Evolutionary conservation across 306 rosid genomes (phyloP).

Genomic region (Gleditsia sinensis): DNA sequence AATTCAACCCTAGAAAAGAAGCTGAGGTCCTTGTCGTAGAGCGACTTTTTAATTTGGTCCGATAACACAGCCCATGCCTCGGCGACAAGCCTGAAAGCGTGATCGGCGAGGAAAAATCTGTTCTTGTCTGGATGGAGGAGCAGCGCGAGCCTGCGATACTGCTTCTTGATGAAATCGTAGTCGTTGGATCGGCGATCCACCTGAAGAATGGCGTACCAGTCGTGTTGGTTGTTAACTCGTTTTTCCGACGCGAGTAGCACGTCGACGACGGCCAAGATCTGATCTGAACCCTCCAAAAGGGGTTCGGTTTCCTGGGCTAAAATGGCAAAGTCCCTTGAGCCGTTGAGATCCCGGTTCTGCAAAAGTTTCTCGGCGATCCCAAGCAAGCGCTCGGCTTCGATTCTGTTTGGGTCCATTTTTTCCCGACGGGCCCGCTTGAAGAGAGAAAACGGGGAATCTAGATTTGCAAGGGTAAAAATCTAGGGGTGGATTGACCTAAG

Average conservation of each 20-base stretch:
- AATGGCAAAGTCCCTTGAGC: conserved; percentile 77
- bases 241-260: conserved; percentile 77
- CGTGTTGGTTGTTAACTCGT: conserved; percentile 75
- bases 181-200: conserved; percentile 70
- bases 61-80: conserved; percentile 87
- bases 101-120: conserved; percentile 64
- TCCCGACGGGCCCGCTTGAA: background rate
- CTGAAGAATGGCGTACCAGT: conserved; percentile 87
- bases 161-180: conserved; percentile 64
- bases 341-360: conserved; percentile 72
- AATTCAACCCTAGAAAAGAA: conserved; percentile 58
- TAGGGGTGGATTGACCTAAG: no score
- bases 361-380: conserved; percentile 82
- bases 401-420: conserved; percentile 42
- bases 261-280: conserved; percentile 85
- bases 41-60: conserved; percentile 58
- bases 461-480: background rate
- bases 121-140: conserved; percentile 92
- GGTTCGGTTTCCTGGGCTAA: conserved; percentile 92
- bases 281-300: conserved; percentile 87
- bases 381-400: conserved; percentile 79
- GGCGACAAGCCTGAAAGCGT: conserved; percentile 82
- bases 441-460: background rate
- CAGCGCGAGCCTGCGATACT: conserved; percentile 84
- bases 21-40: conserved; percentile 62